Base-by-base conservation (phyloP, 1,284 basidiomycete species). In the Ustilago bromivora region DNA sequence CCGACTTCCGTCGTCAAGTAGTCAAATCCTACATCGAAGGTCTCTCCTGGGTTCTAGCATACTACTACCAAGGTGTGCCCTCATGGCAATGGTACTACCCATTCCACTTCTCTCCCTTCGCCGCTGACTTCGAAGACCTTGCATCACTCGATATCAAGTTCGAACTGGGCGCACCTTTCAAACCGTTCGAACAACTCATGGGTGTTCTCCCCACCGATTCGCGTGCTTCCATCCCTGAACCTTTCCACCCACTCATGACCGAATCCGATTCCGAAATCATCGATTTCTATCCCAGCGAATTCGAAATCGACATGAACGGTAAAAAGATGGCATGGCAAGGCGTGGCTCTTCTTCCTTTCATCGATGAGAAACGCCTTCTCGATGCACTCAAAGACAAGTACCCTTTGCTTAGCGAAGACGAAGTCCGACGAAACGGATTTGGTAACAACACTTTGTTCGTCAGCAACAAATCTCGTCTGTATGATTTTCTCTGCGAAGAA, bases 81-180 rank as follows among this genome's bases (percentile, higher is more conserved):
- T 96, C 95, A 1, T 99, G 97, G 97, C 92, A 95, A 82, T 99
- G 97, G 97, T 99, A 93, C 87, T 99, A 98, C 86, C 97, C 97
- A 0, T 97, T 94, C 85, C 96, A 99, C 87, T 99, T 96, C 86
- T 95, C 97, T 5, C 97, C 97, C 0, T 99, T 99, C 86, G 97
- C 97, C 7, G 92, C 93, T 68, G 97, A 99, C 87, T 98, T 99
- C 82, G 90, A 91, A 65, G 92, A 95, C 58, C 68, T 85, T 23
- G 90, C 90, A 49, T 89, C 91, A 77, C 91, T 96, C 90, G 88
- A 94, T 55, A 92, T 99, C 85, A 88, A 89, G 36, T 95, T 96
- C 79, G 89, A 90, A 7, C 84, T 91, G 31, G 95, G 95, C 10
- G 88, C 91, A 71, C 97, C 96, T 2, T 99, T 98, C 89, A 94